These are phyloP conservation scores for Boletus sp. DNA, from an alignment of 768 basidiomycete genomes.

Conservation along the genomic window DNA sequence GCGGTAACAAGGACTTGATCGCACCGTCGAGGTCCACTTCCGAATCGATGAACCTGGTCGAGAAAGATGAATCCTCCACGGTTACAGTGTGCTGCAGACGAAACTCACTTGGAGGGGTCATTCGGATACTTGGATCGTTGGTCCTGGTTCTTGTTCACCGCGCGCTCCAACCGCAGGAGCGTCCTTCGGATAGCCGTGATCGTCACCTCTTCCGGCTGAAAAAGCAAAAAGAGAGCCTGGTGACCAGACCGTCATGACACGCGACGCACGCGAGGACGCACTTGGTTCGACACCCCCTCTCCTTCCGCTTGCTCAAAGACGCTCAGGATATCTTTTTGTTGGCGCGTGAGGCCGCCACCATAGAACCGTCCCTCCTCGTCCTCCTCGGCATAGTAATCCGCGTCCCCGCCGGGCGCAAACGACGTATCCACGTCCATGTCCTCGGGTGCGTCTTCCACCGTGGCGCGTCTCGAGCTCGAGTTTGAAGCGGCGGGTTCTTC, in stretches of 20 bases:
- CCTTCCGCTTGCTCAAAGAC: conserved; percentile 82
- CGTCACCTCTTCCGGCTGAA: conserved; percentile 65
- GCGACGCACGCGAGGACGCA: conserved; percentile 37
- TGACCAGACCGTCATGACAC: neutral
- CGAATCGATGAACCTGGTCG: conserved; percentile 91
- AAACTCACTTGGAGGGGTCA: conserved; percentile 81
- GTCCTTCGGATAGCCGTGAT: conserved; percentile 69
- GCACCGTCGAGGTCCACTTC: conserved; percentile 92
- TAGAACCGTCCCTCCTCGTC: conserved; percentile 92
- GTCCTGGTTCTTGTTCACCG: conserved; percentile 93
- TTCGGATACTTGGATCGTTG: conserved; percentile 93
- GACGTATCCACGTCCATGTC: conserved; percentile 30
- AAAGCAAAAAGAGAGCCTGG: conserved; percentile 1
- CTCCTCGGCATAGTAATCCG: conserved; percentile 88
- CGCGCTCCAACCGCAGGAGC: conserved; percentile 80
- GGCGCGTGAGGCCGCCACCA: conserved; percentile 87
- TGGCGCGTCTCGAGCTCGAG: conserved; percentile 44
- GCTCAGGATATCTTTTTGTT: conserved; percentile 94
- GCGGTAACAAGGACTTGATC: conserved; percentile 82
- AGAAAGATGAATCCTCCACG: conserved; percentile 3
- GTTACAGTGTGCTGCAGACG: neutral
- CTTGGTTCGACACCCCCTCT: conserved; percentile 65
- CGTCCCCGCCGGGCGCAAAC: conserved; percentile 85
- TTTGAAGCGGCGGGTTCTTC: conserved; percentile 18
- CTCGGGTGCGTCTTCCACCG: conserved; percentile 56